A percentile compares a stretch with the other conserved stretches of the same genome.
These are phyloP conservation scores for Carallia brachiata DNA, from an alignment of 345 rosid species.

Conservation along the genomic window DNA sequence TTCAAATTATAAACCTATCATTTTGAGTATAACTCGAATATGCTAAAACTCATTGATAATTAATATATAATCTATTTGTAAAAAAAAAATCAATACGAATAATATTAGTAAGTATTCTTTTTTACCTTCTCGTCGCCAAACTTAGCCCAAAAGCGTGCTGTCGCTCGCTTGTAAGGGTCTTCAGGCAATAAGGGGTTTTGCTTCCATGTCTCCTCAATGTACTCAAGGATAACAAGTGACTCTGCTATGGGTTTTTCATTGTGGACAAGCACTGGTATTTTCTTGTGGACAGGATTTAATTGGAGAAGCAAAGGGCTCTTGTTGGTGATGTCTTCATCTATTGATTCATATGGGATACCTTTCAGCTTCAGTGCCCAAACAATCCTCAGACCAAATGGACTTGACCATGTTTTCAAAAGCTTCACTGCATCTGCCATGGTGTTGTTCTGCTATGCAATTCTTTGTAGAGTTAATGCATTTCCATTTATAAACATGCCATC, in stretches of 20 bases:
- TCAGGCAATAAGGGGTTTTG: conserved; percentile 30
- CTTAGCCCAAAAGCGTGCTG: conserved; percentile 35
- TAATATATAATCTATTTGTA: not conserved
- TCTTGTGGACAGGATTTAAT: conserved; percentile 31
- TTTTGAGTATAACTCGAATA: not conserved
- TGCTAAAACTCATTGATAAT: not conserved
- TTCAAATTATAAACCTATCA: not conserved
- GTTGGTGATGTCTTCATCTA: conserved; percentile 35
- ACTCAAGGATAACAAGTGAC: conserved; percentile 36
- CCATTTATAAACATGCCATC: too few relatives aligned
- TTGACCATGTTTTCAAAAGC: conserved; percentile 42
- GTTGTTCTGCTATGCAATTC: not conserved
- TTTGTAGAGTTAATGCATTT: not conserved
- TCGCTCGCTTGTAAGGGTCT: conserved; percentile 26
- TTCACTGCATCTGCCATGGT: conserved; percentile 31
- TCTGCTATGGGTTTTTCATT: conserved; percentile 29
- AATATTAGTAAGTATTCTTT: not conserved
- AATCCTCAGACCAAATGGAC: conserved; percentile 22
- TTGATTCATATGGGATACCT: conserved; percentile 23
- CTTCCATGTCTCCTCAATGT: conserved; percentile 38
- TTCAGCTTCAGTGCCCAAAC: conserved; percentile 38
- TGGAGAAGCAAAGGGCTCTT: conserved; percentile 30
- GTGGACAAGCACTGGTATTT: conserved; percentile 34
- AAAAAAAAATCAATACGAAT: too few relatives aligned
- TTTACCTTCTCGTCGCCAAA: conserved; percentile 34